phyloP scores from a whole-genome alignment of 257 asterid species.

The Nicotiana otophora region DNA sequence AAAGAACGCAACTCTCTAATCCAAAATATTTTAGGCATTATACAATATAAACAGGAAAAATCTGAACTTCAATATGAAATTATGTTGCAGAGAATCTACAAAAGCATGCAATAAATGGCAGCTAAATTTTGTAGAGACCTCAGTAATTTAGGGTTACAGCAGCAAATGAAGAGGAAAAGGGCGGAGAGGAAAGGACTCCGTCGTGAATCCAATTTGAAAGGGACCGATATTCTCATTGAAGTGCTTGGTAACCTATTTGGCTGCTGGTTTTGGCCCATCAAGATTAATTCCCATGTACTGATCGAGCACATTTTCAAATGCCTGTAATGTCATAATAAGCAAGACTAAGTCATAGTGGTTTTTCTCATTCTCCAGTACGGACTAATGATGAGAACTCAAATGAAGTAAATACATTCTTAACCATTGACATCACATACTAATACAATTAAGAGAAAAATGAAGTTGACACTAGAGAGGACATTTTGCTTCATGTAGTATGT shows the following conservation, averaged over 20 bases:
- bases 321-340: conserved; percentile 22
- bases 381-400: background rate
- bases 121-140: background rate
- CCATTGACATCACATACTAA: background rate
- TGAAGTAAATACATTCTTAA: background rate
- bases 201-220: background rate
- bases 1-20: background rate
- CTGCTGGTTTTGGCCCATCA: conserved; percentile 36
- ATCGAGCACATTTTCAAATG: conserved; percentile 65
- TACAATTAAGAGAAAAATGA: background rate
- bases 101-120: background rate
- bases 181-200: conserved; percentile 2
- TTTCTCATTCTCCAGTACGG: background rate
- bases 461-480: background rate
- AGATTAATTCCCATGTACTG: conserved; percentile 56
- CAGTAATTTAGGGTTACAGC: conserved; percentile 4
- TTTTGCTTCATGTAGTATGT: background rate
- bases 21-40: background rate
- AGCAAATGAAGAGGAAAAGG: background rate
- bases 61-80: background rate
- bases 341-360: background rate
- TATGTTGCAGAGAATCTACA: background rate
- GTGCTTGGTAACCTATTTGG: conserved; percentile 28
- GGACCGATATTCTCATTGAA: conserved; percentile 12
- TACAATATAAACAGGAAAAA: background rate